Base-by-base conservation (phyloP, 306 rosid species). In the Sicyos edulis region DNA sequence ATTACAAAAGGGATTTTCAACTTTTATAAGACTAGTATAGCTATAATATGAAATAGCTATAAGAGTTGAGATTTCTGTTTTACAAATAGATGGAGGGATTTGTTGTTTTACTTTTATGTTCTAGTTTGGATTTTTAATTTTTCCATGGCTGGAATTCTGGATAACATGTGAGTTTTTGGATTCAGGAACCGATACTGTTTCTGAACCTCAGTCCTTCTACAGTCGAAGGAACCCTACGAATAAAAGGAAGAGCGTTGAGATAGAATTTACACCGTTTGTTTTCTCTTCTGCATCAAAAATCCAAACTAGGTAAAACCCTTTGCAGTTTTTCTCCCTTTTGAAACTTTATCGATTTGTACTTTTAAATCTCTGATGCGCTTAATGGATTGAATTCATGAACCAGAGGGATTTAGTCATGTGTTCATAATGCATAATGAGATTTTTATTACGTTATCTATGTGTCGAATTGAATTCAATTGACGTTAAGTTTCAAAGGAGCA, bases 201-300 rank as follows among this genome's bases (percentile, higher is more conserved):
- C 67, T 22, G 86, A 75, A 80, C 80, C 86, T 69, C 64, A 68
- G 66, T 78, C 96, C 14, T 80, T 76, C 22, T 80, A 74, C 54
- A 64, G 67, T 37, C 66, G 83, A 44, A 78, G 76, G 62, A 65
- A 34, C 9, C 47, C 74, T 63, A 20, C 82, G 20, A 29, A 76
- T 21, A 75, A 81, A 85, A 69, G 75, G 70, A 86, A 83, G 56
- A 67, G 65, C 45, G 72, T 50, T 15, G 91, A 70, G 76, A 83
- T 73, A 77, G 82, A 63, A 21, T 59, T 78, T 16, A 24, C 7
- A 22, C 80, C 83, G 19, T 55, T 17, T 5, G 74, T 80, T 78
- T 77, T 76, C 44, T 71, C 79, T 26, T 78, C 86, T n/a, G 60
- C 70, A 34, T 68, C 74, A 4, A 78, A 75, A 77, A 72, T 68